Evolutionary conservation across 2,329 filamentous ascomycete genomes (phyloP).

Genomic region (Colletotrichum plurivorum): DNA sequence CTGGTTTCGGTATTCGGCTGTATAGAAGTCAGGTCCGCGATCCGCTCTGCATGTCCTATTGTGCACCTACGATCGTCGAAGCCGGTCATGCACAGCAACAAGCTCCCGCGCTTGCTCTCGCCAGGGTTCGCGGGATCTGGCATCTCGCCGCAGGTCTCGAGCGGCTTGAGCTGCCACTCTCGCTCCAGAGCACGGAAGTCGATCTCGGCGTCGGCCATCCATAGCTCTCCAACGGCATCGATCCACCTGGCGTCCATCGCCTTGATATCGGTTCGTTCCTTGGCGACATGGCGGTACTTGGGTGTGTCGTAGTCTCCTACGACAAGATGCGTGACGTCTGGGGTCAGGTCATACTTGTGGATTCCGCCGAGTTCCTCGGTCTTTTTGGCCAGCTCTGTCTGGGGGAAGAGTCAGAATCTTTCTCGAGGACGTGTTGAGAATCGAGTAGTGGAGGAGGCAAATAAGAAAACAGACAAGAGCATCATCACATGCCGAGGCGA

Average conservation of each 20-base stretch:
- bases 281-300: conserved; percentile 96
- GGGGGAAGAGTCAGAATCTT: conserved; percentile 5
- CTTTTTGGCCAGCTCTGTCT: conserved; percentile 72
- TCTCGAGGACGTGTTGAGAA: conserved; percentile 14
- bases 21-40: conserved; percentile 2
- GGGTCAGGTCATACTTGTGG: conserved; percentile 94
- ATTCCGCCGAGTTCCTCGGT: conserved; percentile 87
- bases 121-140: conserved; percentile 49
- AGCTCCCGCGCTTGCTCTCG: conserved; percentile 53
- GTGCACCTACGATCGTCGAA: conserved; percentile 64
- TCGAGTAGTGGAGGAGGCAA: background rate
- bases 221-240: conserved; percentile 81
- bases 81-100: conserved; percentile 70
- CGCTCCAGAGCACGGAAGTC: conserved; percentile 79
- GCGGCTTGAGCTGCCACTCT: conserved; percentile 73
- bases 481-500: conserved; percentile 38
- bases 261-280: conserved; percentile 87
- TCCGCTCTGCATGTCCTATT: background rate
- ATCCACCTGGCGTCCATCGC: conserved; percentile 89
- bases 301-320: conserved; percentile 90
- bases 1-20: conserved; percentile 75
- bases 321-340: conserved; percentile 93
- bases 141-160: conserved; percentile 65
- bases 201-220: conserved; percentile 84
- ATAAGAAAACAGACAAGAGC: background rate